Evolutionary conservation across 2,329 filamentous ascomycete genomes (phyloP).

Genomic region (Xylaria sp.): DNA sequence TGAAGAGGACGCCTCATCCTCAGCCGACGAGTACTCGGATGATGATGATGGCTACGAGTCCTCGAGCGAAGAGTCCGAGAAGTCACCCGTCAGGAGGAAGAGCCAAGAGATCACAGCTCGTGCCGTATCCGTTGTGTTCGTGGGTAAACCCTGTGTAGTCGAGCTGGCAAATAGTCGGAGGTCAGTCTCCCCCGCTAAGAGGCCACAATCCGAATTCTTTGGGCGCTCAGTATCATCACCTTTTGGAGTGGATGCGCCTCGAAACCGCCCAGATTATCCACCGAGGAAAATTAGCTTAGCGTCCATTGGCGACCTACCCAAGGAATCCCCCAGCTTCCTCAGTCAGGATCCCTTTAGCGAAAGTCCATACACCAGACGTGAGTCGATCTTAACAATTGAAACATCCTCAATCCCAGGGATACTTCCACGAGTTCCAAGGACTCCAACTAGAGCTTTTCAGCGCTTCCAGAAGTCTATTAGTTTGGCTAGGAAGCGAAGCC

Average conservation of each 20-base stretch:
- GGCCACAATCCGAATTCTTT: slow-evolving; percentile 45
- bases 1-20: slow-evolving; percentile 73
- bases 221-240: slow-evolving; percentile 38
- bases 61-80: slow-evolving; percentile 52
- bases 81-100: slow-evolving; percentile 48
- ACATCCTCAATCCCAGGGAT: slow-evolving; percentile 42
- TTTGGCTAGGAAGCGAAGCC: slow-evolving; percentile 66
- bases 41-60: slow-evolving; percentile 64
- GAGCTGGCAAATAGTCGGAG: slow-evolving; percentile 58
- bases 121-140: slow-evolving; percentile 68
- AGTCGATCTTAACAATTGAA: slow-evolving; percentile 42
- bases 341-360: slow-evolving; percentile 65
- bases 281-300: slow-evolving; percentile 58
- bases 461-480: slow-evolving; percentile 62
- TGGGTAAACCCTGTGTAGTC: slow-evolving; percentile 69
- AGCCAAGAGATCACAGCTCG: slow-evolving; percentile 68
- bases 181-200: slow-evolving; percentile 57
- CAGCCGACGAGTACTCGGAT: slow-evolving; percentile 69
- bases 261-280: slow-evolving; percentile 49
- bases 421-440: slow-evolving; percentile 55
- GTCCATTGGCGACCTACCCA: slow-evolving; percentile 48
- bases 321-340: slow-evolving; percentile 61
- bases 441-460: slow-evolving; percentile 62
- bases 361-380: slow-evolving; percentile 51
- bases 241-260: slow-evolving; percentile 46